Evolutionary conservation across 2,329 filamentous ascomycete genomes (phyloP), one percentile per base, ranked within the genome.

Genomic region (Fusarium sp.): DNA sequence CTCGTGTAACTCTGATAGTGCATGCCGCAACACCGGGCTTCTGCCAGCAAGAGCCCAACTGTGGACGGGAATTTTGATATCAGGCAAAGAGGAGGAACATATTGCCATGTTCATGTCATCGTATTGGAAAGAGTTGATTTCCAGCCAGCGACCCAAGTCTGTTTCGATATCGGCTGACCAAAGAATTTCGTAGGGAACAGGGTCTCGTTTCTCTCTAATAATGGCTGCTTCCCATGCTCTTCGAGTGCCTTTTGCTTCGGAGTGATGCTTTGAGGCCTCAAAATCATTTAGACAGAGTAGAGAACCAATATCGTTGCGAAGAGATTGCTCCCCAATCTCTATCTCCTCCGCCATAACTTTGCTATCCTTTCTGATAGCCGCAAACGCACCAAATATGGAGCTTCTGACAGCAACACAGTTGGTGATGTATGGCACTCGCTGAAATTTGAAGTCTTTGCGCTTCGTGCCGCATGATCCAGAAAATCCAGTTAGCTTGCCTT

Each of bases 371-470:
- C 96, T 91, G 50, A 97, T 89, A 7, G 94, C 95, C 38, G 94
- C 93, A 84, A 95, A 98, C 0, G 95, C 93, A 9, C 96, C 96
- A 81, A 93, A 97, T 1, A 92, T 90, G 38, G 96, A 98, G 75
- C 95, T 95, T 73, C 95, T 89, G 13, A 98, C 95, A 7, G 91
- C 91, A 36, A 92, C 88, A 20, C 97, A 94, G 39, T 95, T 91
- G 4, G 94, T 97, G 62, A 99, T 89, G 45, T 93, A 95, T 2
- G 96, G 92, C 14, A 99, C 91, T 64, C 96, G 91, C 77, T 95
- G 91, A 75, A 98, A 99, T 80, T 99, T 99, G 85, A 97, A 97
- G 78, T 97, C 95, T 75, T 97, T 97, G 18, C 90, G 88, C 76
- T 90, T 93, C 38, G 87, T 85, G 28, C 91, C 90, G 3, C 83